Evolutionary conservation across 2,329 filamentous ascomycete species (phyloP).

Genomic region (Fusarium hainanense): DNA sequence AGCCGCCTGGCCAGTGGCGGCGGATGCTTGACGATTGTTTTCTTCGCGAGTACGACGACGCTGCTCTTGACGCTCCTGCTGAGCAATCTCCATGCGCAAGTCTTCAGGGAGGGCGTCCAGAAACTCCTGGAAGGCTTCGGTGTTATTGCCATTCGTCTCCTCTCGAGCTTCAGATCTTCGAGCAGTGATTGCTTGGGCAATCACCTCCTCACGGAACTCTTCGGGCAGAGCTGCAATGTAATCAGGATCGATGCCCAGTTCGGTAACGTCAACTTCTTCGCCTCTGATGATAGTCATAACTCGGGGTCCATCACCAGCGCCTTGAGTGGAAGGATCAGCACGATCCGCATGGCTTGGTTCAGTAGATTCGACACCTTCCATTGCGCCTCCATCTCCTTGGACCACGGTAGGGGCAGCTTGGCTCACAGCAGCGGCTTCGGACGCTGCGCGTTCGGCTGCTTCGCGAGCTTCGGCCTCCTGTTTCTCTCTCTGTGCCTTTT

Average conservation of each 20-base stretch:
- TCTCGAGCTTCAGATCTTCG: constrained; percentile 81
- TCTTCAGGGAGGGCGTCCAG: constrained; percentile 91
- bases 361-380: constrained; percentile 80
- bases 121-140: constrained; percentile 92
- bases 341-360: constrained; percentile 49
- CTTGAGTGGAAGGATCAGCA: constrained; percentile 45
- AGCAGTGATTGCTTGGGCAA: constrained; percentile 88
- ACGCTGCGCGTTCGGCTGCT: constrained; percentile 66
- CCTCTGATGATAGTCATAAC: constrained; percentile 87
- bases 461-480: constrained; percentile 77
- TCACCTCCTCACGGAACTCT: constrained; percentile 94
- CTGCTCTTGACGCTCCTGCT: constrained; percentile 89
- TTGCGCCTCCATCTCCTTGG: constrained; percentile 57
- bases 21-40: constrained; percentile 73
- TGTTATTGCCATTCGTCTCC: constrained; percentile 76
- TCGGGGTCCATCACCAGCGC: constrained; percentile 56
- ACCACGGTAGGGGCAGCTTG: constrained; percentile 8
- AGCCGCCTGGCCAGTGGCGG: constrained; percentile 63
- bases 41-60: constrained; percentile 89
- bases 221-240: constrained; percentile 98
- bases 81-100: constrained; percentile 88
- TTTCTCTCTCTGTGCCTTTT: constrained; percentile 73
- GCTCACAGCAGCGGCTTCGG: constrained; percentile 62
- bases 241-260: constrained; percentile 91
- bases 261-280: constrained; percentile 90